Evolutionary conservation across 805 yeast genomes (phyloP), one percentile per base, ranked within the genome.

Genomic region (Nakazawaea ambrosiae): DNA sequence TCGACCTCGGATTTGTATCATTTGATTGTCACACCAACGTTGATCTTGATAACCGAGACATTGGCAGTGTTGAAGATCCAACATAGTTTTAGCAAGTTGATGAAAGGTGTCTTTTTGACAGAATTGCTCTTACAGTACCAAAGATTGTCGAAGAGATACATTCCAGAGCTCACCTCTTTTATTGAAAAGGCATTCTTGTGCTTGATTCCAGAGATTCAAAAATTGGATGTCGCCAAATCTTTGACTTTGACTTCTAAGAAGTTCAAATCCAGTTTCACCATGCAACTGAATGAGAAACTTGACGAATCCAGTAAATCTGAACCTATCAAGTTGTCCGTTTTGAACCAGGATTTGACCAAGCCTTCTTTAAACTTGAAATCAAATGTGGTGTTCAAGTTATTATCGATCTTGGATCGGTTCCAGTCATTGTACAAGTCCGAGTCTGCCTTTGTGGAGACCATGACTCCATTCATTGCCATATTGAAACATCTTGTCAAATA

Each of bases 1-100:
- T 89, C 98, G 0, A 87, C 97, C 1, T 92, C 98, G 0, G 99
- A 92, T 65, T 89, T 87, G 54, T 90, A 84, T 60, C 98, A 92
- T 65, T 67, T 88, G 42, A 82, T 92, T 9, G 89, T 80, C 4
- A 89, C 96, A 0, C 96, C 97, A 3, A 71, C 90, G 2, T 63
- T 75, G 22, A 71, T 92, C 24, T 60, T 86, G 27, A 75, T 87
- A 65, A 73, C 81, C 34, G 90, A 86, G 56, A 65, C 75, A 11
- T 60, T 90, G 39, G 77, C 79, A 37, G 75, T 72, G 47, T 49
- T 73, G 16, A 66, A 68, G 30, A 50, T 53, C 4, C 53, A 54
- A 4, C 45, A 45, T 24, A 34, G 45, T 19, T 57, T 60, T 20
- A 52, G 53, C 17, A 51, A 66, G 4, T 43, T 73, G 19, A 72